Conservation (phyloP, 2,329 filamentous ascomycete genomes). For the Arthrobotrys conoides region DNA sequence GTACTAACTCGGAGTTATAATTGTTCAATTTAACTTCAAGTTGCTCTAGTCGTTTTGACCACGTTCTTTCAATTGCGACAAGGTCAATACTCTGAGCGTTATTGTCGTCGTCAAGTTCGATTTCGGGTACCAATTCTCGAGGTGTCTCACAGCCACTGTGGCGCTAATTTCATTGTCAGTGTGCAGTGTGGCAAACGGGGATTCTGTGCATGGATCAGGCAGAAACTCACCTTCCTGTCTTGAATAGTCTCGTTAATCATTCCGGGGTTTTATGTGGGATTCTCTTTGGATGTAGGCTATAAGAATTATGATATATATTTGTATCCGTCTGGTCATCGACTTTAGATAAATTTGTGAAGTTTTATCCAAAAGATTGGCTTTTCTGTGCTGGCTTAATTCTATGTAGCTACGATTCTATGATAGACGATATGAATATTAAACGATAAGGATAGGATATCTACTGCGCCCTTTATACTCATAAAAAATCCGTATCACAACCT, state of each 20-base stretch:
- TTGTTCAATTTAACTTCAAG: conserved; percentile 32
- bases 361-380: conserved; percentile 23
- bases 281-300: conserved; percentile 33
- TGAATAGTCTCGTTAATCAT: conserved; percentile 30
- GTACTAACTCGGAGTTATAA: conserved; percentile 11
- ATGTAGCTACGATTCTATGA: not conserved
- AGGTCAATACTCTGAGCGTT: not conserved
- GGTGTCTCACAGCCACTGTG: not conserved
- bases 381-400: not conserved
- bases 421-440: not conserved
- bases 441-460: not conserved
- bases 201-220: conserved; percentile 4
- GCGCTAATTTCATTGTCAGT: conserved; percentile 30
- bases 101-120: conserved; percentile 4
- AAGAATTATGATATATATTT: conserved; percentile 49
- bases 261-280: conserved; percentile 29
- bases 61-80: conserved; percentile 36
- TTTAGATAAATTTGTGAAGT: conserved; percentile 42
- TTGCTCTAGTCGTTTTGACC: conserved; percentile 28
- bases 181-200: conserved; percentile 48
- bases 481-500: not conserved
- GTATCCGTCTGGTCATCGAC: conserved; percentile 45
- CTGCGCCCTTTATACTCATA: conserved; percentile 4
- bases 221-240: conserved; percentile 39
- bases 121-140: conserved; percentile 18